A percentile compares a stretch with the other conserved stretches of the same genome.
These are phyloP conservation scores for Cladorrhinum samala DNA, from an alignment of 495 filamentous ascomycete genomes.

Conservation along the genomic window DNA sequence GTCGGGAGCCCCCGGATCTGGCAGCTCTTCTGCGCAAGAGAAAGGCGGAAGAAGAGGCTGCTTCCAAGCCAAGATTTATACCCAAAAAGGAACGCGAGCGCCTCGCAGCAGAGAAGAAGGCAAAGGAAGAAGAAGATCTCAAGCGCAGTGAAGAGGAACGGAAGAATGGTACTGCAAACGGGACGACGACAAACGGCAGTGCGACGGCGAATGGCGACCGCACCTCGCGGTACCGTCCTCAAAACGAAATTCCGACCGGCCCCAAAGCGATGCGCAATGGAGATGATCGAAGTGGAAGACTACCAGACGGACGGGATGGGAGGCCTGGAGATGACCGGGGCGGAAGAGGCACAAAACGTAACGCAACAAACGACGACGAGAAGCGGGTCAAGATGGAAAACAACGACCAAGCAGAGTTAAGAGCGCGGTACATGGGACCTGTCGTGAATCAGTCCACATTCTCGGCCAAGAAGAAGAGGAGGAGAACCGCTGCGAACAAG, in stretches of 20 bases:
- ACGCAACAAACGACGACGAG: constrained; percentile 25
- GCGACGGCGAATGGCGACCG: constrained; percentile 12
- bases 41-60: constrained; percentile 39
- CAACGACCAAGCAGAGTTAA: constrained; percentile 68
- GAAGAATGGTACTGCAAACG: constrained; percentile 20
- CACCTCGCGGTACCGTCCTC: constrained; percentile 9
- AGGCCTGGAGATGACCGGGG: constrained; percentile 31
- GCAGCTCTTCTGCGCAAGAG: constrained; percentile 44
- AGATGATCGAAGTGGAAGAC: constrained; percentile 24
- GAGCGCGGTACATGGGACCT: constrained; percentile 87
- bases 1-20: constrained; percentile 40
- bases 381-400: constrained; percentile 61
- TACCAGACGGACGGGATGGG: constrained; percentile 13
- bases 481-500: constrained; percentile 88
- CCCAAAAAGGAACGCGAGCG: constrained; percentile 85
- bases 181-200: background rate
- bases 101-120: constrained; percentile 75
- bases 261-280: constrained; percentile 65
- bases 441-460: constrained; percentile 84
- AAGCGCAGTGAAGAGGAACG: constrained; percentile 48
- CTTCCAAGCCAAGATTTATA: constrained; percentile 81
- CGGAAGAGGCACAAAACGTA: constrained; percentile 19
- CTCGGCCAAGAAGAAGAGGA: constrained; percentile 93
- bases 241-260: constrained; percentile 59
- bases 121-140: constrained; percentile 74